Conservation (phyloP, 805 yeast genomes). For the Metschnikowia dekortorum region DNA sequence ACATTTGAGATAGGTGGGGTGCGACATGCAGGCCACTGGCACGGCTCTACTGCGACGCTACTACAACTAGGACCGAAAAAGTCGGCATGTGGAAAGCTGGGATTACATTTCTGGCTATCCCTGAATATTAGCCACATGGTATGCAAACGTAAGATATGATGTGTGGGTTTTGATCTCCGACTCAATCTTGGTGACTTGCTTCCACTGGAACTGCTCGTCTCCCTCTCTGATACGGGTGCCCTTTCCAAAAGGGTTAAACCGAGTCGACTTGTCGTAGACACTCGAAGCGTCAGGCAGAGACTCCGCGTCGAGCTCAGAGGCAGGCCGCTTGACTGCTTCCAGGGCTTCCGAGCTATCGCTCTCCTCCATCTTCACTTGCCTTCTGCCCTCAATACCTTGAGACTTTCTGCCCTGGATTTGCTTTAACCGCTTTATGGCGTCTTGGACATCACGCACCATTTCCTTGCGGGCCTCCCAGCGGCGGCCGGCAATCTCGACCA, state of each 20-base stretch:
- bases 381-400: slow-evolving; percentile 58
- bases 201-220: slow-evolving; percentile 75
- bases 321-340: slow-evolving; percentile 20
- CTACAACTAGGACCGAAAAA: neutral
- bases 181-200: slow-evolving; percentile 77
- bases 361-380: slow-evolving; percentile 33
- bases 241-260: slow-evolving; percentile 87
- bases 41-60: neutral
- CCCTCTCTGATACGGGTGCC: slow-evolving; percentile 87
- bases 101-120: neutral
- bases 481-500: slow-evolving; percentile 84
- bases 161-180: slow-evolving; percentile 90
- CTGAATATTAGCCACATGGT: slow-evolving; percentile 24
- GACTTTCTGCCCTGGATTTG: slow-evolving; percentile 70
- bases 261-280: slow-evolving; percentile 1
- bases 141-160: slow-evolving; percentile 89
- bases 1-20: slow-evolving; percentile 7
- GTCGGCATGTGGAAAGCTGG: neutral
- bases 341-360: neutral
- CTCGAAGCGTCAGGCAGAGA: slow-evolving; percentile 7
- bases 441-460: slow-evolving; percentile 77
- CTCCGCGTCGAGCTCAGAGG: slow-evolving; percentile 14
- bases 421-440: slow-evolving; percentile 68
- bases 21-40: slow-evolving; percentile 3
- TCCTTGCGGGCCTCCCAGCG: slow-evolving; percentile 88